These are phyloP conservation scores for Backusella mclennaniae DNA, from an alignment of 192 early-diverging fungal species.

Conservation along the genomic window DNA sequence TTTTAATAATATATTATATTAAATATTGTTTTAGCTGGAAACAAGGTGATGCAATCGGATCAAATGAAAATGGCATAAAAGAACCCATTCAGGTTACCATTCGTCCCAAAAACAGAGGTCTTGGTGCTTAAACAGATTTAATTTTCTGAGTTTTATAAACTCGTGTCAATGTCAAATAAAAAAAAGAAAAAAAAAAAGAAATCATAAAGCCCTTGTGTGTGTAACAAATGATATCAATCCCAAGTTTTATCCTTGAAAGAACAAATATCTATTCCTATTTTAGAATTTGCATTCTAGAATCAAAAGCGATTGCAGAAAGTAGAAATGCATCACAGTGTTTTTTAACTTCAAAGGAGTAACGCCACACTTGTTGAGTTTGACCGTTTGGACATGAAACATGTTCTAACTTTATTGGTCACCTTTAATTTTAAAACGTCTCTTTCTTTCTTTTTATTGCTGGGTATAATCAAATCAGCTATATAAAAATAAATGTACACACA, in stretches of 20 bases:
- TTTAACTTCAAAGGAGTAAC: not conserved
- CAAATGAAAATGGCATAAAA: slow-evolving; percentile 37
- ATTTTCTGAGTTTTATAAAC: not conserved
- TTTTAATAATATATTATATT: not conserved
- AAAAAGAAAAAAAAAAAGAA: no score
- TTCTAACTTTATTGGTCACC: not conserved
- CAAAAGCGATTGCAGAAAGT: not conserved
- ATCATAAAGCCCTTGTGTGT: not conserved
- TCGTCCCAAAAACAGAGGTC: slow-evolving; percentile 33
- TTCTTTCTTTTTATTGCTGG: not conserved
- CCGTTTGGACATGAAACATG: not conserved
- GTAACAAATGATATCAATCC: no score
- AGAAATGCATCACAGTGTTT: not conserved
- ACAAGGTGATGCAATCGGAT: slow-evolving; percentile 41
- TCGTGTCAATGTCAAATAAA: not conserved
- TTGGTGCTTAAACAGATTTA: slow-evolving; percentile 16
- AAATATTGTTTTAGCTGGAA: slow-evolving; percentile 31
- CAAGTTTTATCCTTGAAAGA: no score
- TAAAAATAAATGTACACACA: no score
- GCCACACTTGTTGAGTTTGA: not conserved
- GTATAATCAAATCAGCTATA: no score
- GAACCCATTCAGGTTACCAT: slow-evolving; percentile 40
- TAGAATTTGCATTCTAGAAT: not conserved
- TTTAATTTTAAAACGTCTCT: no score
- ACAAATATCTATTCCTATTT: not conserved